Conservation (phyloP, 257 asterid species). For the Solanum virginianum region DNA sequence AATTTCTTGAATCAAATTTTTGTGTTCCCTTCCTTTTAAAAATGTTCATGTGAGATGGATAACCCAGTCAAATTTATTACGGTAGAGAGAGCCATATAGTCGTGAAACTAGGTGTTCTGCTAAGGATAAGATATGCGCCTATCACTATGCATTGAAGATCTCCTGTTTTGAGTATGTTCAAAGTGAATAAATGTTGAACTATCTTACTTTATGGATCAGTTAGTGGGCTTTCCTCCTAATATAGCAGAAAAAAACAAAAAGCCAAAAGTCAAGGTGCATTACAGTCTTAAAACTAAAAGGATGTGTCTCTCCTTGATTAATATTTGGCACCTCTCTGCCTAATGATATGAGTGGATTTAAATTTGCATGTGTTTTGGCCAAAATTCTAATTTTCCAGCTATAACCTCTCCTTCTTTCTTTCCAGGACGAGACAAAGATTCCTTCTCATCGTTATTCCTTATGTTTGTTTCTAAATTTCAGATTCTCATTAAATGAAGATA, state of each 20-base stretch:
- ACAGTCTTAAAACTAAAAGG: not conserved
- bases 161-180: not conserved
- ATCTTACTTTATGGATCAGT: too few relatives aligned
- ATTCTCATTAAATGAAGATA: not conserved
- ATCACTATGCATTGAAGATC: not conserved
- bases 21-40: not conserved
- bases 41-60: not conserved
- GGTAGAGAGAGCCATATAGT: not conserved
- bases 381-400: not conserved
- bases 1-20: not conserved
- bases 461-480: not conserved
- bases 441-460: not conserved
- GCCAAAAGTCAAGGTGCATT: too few relatives aligned
- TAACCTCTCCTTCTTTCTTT: not conserved
- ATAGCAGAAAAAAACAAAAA: too few relatives aligned
- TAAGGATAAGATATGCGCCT: not conserved
- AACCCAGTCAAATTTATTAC: not conserved
- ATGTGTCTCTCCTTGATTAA: not conserved
- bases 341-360: not conserved
- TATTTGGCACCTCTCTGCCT: not conserved
- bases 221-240: not conserved
- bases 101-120: not conserved
- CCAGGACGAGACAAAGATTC: not conserved
- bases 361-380: not conserved
- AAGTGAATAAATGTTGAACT: too few relatives aligned